Evolutionary conservation across 805 yeast genomes (phyloP).

Genomic region (Teunomyces lycoperdinae): DNA sequence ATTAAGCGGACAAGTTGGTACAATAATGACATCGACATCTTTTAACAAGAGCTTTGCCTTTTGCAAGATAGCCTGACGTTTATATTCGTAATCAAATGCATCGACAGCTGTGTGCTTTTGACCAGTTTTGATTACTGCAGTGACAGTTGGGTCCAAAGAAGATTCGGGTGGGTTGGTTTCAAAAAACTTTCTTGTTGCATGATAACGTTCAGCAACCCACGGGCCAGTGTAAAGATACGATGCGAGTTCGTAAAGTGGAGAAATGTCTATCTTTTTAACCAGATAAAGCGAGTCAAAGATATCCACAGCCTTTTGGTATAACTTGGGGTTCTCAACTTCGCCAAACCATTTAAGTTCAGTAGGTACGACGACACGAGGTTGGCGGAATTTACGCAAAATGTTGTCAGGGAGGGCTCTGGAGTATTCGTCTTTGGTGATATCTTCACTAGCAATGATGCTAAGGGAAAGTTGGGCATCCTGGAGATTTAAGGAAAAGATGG

Average conservation of each 20-base stretch:
- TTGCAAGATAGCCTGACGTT: conserved; percentile 76
- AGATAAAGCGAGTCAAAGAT: conserved; percentile 47
- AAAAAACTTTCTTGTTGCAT: conserved; percentile 74
- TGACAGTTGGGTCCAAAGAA: conserved; percentile 81
- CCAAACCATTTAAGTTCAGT: conserved; percentile 72
- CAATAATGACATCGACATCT: conserved; percentile 71
- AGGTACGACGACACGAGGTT: conserved; percentile 77
- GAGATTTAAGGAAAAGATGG: conserved; percentile 74
- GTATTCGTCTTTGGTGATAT: conserved; percentile 67
- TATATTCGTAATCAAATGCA: conserved; percentile 81
- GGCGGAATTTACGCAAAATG: conserved; percentile 56
- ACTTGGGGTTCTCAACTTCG: conserved; percentile 70
- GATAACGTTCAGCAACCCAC: conserved; percentile 97
- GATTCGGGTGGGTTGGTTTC: conserved; percentile 65
- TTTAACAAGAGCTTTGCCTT: conserved; percentile 53
- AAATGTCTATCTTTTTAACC: conserved; percentile 67
- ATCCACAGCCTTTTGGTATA: conserved; percentile 62
- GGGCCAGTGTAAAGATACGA: conserved; percentile 92
- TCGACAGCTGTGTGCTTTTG: conserved; percentile 77
- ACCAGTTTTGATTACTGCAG: conserved; percentile 73
- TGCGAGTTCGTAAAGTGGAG: conserved; percentile 77
- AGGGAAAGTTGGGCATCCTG: conserved; percentile 81
- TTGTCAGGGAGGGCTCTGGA: conserved; percentile 71
- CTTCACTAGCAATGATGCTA: conserved; percentile 68
- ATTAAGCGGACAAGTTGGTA: conserved; percentile 92